Evolutionary conservation across 2,329 filamentous ascomycete species (phyloP).

Genomic region (Neofusicoccum cordaticola): DNA sequence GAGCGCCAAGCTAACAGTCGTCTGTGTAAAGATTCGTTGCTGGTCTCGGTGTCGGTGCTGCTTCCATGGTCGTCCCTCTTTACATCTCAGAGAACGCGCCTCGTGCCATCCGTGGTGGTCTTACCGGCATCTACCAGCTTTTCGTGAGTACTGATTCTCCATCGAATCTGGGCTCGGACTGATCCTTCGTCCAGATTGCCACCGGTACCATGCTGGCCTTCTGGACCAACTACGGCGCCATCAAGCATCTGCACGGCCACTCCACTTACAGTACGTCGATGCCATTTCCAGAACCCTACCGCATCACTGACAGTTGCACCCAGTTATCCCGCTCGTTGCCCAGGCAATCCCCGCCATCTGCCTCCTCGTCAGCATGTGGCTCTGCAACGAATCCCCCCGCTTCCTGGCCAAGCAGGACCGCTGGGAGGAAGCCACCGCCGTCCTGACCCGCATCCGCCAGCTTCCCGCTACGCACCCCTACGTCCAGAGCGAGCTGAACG

Average conservation of each 20-base stretch:
- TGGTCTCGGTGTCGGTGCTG: constrained; percentile 52
- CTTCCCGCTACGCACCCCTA: constrained; percentile 41
- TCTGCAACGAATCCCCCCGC: constrained; percentile 65
- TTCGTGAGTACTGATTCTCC: constrained; percentile 35
- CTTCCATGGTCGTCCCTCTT: constrained; percentile 58
- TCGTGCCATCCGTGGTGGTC: constrained; percentile 57
- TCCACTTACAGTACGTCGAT: constrained; percentile 45
- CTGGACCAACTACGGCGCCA: constrained; percentile 54
- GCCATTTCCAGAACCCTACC: not conserved
- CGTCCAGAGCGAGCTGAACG: constrained; percentile 35
- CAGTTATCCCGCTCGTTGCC: constrained; percentile 59
- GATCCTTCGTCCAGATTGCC: constrained; percentile 34
- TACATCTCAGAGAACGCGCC: constrained; percentile 62
- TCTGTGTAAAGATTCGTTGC: constrained; percentile 44
- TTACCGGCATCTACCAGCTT: constrained; percentile 61
- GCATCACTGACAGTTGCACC: not conserved
- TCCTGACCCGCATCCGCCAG: constrained; percentile 57
- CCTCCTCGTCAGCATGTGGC: constrained; percentile 58
- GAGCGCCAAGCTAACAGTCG: not conserved
- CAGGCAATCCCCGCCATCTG: constrained; percentile 63
- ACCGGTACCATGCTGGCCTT: constrained; percentile 53
- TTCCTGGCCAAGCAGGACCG: constrained; percentile 67
- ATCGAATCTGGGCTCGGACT: not conserved
- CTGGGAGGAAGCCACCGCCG: constrained; percentile 61
- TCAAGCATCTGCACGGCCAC: constrained; percentile 46